Base-by-base conservation (phyloP, 78 protist species). In the Cyanophora paradoxa region DNA sequence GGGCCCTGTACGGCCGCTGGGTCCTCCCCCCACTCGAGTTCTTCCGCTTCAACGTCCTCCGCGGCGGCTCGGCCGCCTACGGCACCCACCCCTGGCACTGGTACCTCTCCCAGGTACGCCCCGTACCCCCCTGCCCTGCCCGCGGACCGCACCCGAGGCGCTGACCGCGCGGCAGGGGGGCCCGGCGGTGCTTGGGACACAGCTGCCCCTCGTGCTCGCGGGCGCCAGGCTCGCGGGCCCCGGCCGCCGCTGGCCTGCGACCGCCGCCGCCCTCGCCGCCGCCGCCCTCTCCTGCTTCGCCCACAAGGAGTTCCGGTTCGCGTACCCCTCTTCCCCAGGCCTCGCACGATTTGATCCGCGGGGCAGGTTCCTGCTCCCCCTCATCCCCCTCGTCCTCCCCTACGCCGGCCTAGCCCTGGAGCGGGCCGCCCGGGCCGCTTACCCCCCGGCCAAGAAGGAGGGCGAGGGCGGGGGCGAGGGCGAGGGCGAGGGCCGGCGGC, bases 31-130 rank as follows among this genome's bases (percentile, higher is more conserved):
- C n/a, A n/a, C n/a, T n/a, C n/a, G 3, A 1, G 22, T 8, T 16
- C 54, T 8, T 46, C 54, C 54, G 13, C 10, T 88, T 80, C 65
- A 88, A 88, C 58, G 78, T 88, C 31, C 41, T 77, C 40, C 36
- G 33, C 37, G 80, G 77, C 31, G 65, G 58, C 33, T 70, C 81
- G 14, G 74, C 74, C 31, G 41, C 81, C 56, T 88, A 81, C 64
- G 92, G 92, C 10, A 82, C 87, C 0, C 92, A 88, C 74, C 87
- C 89, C 31, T 81, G 84, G 81, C 81, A 73, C 63, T 88, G 92
- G 92, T 88, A 84, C 82, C 59, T 65, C 26, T 44, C 78, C 13
- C 72, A 75, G 41, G 92, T 78, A 13, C 42, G 75, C 37, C 83
- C 92, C 37, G 59, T 74, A 16, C 11, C 54, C 26, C 26, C 26